Evolutionary conservation across 441 rosid genomes (phyloP).

Genomic region (Jatropha multifida): DNA sequence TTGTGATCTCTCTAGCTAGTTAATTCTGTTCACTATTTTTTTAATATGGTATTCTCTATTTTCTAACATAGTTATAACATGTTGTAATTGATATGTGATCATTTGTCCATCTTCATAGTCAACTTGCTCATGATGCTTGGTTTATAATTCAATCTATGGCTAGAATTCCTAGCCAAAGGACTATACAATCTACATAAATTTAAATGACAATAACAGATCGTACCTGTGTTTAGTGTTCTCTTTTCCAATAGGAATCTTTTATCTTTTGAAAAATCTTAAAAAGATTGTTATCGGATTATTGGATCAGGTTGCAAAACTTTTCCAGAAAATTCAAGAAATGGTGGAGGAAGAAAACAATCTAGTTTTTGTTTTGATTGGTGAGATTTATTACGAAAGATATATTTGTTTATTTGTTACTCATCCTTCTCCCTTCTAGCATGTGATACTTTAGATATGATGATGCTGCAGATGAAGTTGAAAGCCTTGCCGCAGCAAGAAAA

Average conservation of each 20-base stretch:
- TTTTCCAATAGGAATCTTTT: background rate
- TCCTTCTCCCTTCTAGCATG: conserved; percentile 27
- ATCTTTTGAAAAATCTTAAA: background rate
- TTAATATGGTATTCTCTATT: background rate
- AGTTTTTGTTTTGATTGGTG: conserved; percentile 97
- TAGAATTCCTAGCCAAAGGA: background rate
- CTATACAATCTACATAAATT: background rate
- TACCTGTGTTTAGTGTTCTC: background rate
- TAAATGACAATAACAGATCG: background rate
- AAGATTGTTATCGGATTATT: background rate
- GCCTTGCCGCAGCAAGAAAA: conserved; percentile 96
- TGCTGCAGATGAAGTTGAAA: conserved; percentile 95
- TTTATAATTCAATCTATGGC: background rate
- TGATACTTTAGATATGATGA: conserved; percentile 26
- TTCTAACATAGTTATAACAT: background rate
- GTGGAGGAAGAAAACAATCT: conserved; percentile 96
- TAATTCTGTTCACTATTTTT: background rate
- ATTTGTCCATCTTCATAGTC: background rate
- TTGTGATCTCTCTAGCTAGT: background rate
- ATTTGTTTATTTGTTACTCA: conserved; percentile 16
- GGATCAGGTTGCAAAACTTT: conserved; percentile 86
- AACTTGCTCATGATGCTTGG: background rate
- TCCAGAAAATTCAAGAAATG: conserved; percentile 98
- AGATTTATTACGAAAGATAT: conserved; percentile 31
- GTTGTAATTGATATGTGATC: background rate